Percentiles rank a stretch among this genome's conserved stretches.
These are phyloP conservation scores for Phytopythium boreale DNA, from an alignment of 352 stramenopile genomes.

Conservation along the genomic window DNA sequence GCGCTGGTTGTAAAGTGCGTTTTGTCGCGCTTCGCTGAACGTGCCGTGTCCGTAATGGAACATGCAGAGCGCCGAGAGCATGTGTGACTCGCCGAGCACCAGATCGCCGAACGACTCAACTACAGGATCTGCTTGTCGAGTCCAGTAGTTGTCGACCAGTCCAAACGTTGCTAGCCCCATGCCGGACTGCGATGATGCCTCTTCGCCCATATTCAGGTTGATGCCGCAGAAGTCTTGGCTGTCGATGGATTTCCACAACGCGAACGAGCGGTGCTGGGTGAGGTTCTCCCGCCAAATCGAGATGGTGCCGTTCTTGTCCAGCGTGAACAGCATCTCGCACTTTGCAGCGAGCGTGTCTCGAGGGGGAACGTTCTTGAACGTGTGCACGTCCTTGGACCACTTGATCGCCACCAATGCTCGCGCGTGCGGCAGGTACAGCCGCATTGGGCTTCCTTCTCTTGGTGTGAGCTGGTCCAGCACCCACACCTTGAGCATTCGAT, in stretches of 20 bases:
- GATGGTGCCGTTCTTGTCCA: conserved; percentile 59
- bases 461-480: conserved; percentile 42
- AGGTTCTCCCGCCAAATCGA: conserved; percentile 78
- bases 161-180: conserved; percentile 16
- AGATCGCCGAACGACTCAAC: conserved; percentile 42
- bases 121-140: conserved; percentile 18
- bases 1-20: conserved; percentile 62
- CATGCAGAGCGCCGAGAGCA: conserved; percentile 62
- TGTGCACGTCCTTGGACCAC: conserved; percentile 58
- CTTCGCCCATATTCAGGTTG: not conserved
- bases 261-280: conserved; percentile 47
- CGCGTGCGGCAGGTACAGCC: conserved; percentile 56
- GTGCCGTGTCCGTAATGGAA: conserved; percentile 70
- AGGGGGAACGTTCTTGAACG: conserved; percentile 25
- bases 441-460: conserved; percentile 51
- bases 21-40: conserved; percentile 48
- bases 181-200: not conserved
- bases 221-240: conserved; percentile 28
- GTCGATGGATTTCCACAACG: conserved; percentile 62
- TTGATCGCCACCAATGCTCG: conserved; percentile 48
- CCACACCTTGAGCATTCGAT: conserved; percentile 78
- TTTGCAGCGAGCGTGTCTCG: conserved; percentile 5
- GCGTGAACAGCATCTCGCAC: conserved; percentile 73
- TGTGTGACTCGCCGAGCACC: conserved; percentile 64
- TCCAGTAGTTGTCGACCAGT: conserved; percentile 37